A percentile compares a stretch with the other conserved stretches of the same genome.
Evolutionary conservation across 2,329 filamentous ascomycete genomes (phyloP).

Genomic region (Drechslera avenae): DNA sequence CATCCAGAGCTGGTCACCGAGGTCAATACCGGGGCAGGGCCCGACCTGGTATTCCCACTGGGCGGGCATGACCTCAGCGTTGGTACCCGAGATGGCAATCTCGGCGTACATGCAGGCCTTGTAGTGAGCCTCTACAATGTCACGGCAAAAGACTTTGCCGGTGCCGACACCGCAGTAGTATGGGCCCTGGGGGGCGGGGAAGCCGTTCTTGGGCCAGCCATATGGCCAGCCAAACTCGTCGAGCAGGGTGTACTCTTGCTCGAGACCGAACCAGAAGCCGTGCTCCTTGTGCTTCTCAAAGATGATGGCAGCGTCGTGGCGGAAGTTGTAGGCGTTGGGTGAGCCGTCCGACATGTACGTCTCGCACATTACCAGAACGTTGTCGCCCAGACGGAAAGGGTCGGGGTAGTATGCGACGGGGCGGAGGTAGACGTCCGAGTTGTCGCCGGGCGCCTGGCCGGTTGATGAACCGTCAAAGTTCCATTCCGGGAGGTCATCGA

Average conservation of each 20-base stretch:
- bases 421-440: conserved; percentile 97
- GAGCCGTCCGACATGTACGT: conserved; percentile 93
- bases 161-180: conserved; percentile 99
- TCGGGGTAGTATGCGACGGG: conserved; percentile 88
- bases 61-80: conserved; percentile 97
- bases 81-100: conserved; percentile 95
- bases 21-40: conserved; percentile 80
- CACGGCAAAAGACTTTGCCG: conserved; percentile 96
- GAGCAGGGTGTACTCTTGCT: conserved; percentile 96
- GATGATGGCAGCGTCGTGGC: conserved; percentile 85
- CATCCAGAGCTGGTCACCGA: conserved; percentile 97
- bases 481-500: conserved; percentile 75
- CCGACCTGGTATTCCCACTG: conserved; percentile 99
- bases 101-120: conserved; percentile 86
- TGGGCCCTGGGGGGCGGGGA: conserved; percentile 88
- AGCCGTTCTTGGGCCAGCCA: conserved; percentile 87
- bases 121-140: conserved; percentile 96
- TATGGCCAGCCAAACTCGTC: conserved; percentile 86
- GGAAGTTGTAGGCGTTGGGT: conserved; percentile 98
- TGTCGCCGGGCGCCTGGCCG: conserved; percentile 87
- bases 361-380: conserved; percentile 92
- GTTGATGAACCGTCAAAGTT: conserved; percentile 91
- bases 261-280: conserved; percentile 95
- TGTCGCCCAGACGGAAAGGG: conserved; percentile 86
- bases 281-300: conserved; percentile 85